These are phyloP conservation scores for Kernera saxatilis DNA, from an alignment of 345 rosid genomes.

Conservation along the genomic window DNA sequence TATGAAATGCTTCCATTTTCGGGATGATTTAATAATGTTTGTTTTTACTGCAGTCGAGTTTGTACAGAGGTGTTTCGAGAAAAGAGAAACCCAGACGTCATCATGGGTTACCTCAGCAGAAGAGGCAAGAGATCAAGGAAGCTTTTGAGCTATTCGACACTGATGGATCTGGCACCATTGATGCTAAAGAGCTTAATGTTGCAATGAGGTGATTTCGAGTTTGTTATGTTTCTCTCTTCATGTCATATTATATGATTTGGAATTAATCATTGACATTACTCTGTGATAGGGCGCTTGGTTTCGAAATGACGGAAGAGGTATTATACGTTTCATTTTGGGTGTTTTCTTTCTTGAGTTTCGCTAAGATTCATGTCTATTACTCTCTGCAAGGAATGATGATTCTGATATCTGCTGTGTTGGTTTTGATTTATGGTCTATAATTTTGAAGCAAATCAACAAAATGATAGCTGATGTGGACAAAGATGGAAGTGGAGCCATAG, in stretches of 20 bases:
- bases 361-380: no score
- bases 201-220: constrained; percentile 75
- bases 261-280: background rate
- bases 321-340: background rate
- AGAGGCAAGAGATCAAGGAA: constrained; percentile 87
- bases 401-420: background rate
- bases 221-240: background rate
- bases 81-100: constrained; percentile 71
- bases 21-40: background rate
- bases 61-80: constrained; percentile 50
- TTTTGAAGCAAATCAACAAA: constrained; percentile 71
- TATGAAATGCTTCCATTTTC: background rate
- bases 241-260: background rate
- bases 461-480: constrained; percentile 98
- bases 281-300: constrained; percentile 83
- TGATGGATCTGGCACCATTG: constrained; percentile 95
- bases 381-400: background rate
- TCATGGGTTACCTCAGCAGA: constrained; percentile 62
- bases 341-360: background rate
- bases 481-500: constrained; percentile 96
- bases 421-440: background rate
- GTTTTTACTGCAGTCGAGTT: constrained; percentile 33
- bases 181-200: constrained; percentile 94
- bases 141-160: constrained; percentile 93
- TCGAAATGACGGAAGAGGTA: constrained; percentile 95